Percentiles rank a stretch among this genome's conserved stretches.
These are phyloP conservation scores for Lagenaria siceraria DNA, from an alignment of 306 rosid species.

Conservation along the genomic window DNA sequence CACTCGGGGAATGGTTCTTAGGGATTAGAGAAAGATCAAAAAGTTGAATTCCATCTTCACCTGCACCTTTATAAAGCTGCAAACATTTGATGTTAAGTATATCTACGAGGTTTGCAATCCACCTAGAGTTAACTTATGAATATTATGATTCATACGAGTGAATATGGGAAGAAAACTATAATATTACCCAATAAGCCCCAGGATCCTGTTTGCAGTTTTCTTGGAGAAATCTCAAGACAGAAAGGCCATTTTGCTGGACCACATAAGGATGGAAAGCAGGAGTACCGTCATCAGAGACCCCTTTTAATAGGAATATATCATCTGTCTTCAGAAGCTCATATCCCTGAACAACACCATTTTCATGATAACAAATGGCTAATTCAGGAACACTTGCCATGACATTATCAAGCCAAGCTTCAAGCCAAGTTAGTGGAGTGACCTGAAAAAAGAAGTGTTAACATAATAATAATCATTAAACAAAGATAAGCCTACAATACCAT, in stretches of 20 bases:
- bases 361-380: constrained; percentile 92
- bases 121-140: not conserved
- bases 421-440: constrained; percentile 95
- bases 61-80: constrained; percentile 93
- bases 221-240: constrained; percentile 94
- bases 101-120: not conserved
- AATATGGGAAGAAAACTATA: not conserved
- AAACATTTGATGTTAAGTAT: constrained; percentile 17
- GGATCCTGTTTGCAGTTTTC: constrained; percentile 99
- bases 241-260: constrained; percentile 90
- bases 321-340: constrained; percentile 90
- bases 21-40: constrained; percentile 88
- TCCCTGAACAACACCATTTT: constrained; percentile 92
- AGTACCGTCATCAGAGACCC: constrained; percentile 84
- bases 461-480: constrained; percentile 7
- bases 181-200: constrained; percentile 89
- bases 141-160: not conserved
- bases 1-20: constrained; percentile 40
- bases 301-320: constrained; percentile 81
- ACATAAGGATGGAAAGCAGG: constrained; percentile 95
- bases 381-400: constrained; percentile 99
- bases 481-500: not conserved
- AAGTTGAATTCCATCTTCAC: constrained; percentile 92
- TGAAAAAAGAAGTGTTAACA: constrained; percentile 15
- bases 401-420: constrained; percentile 99